Evolutionary conservation across 352 stramenopile species (phyloP).

Genomic region (Phytophthora multivora): DNA sequence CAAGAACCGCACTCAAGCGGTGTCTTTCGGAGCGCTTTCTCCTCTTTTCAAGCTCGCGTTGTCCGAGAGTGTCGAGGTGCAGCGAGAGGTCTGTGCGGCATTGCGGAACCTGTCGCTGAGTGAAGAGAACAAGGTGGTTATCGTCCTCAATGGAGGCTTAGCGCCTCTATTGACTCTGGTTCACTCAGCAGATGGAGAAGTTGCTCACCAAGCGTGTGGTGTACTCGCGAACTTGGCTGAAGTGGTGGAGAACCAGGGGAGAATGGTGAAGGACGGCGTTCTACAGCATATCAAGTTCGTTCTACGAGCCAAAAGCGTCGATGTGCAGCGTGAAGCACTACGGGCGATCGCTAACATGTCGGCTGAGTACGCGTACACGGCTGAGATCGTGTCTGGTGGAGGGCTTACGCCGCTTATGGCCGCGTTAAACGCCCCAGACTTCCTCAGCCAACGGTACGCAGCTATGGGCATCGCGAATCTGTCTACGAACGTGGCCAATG

Average conservation of each 20-base stretch:
- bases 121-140: slow-evolving; percentile 93
- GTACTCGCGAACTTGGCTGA: slow-evolving; percentile 95
- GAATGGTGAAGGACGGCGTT: slow-evolving; percentile 95
- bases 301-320: slow-evolving; percentile 89
- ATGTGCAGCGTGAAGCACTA: slow-evolving; percentile 94
- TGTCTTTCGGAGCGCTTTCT: slow-evolving; percentile 92
- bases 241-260: slow-evolving; percentile 93
- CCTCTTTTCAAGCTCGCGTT: slow-evolving; percentile 87
- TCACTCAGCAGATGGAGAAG: slow-evolving; percentile 90
- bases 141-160: slow-evolving; percentile 87
- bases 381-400: slow-evolving; percentile 91
- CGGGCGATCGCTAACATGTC: slow-evolving; percentile 96
- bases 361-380: slow-evolving; percentile 93
- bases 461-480: slow-evolving; percentile 96
- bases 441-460: slow-evolving; percentile 93
- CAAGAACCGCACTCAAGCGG: slow-evolving; percentile 91
- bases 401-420: slow-evolving; percentile 88
- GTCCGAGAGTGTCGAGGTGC: slow-evolving; percentile 90
- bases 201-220: slow-evolving; percentile 89
- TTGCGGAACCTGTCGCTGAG: slow-evolving; percentile 92
- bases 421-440: slow-evolving; percentile 91
- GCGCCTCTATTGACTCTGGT: slow-evolving; percentile 87
- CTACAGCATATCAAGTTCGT: slow-evolving; percentile 97
- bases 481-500: slow-evolving; percentile 91
- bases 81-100: slow-evolving; percentile 92